Base-by-base conservation (phyloP, 805 yeast genomes). In the Wickerhamiella occidentalis region DNA sequence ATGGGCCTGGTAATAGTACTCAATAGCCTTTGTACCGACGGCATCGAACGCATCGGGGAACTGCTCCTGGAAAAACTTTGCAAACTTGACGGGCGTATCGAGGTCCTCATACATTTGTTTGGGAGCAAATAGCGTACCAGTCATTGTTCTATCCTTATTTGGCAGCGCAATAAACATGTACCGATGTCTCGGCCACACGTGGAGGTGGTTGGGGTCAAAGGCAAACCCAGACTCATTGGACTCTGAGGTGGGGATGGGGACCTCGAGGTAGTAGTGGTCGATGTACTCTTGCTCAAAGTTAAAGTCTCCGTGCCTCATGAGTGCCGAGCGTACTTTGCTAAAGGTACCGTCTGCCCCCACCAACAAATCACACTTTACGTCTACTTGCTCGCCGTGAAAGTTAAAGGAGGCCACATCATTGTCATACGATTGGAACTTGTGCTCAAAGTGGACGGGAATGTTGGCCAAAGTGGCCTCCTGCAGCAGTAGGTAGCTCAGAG, bases 161-260 rank as follows among this genome's bases (percentile, higher is more conserved):
- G 96, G 84, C 51, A 88, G 71, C 0, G 95, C 95, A 58, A 88
- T 88, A 56, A 88, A 72, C 96, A 88, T 88, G 61, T 71, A 85
- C 48, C 83, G 72, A 51, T 79, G 76, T 42, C 96, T 70, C 3
- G 96, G 96, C 96, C 96, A 88, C 42, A 88, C 85, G 59, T 88
- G 96, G 47, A 88, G 71, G 61, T 85, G 86, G 64, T 85, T 78
- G 6, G 87, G 80, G 55, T 79, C 77, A 19, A 83, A 68, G 15
- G 69, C 66, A 58, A 78, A 83, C 19, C 54, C 41, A 25, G 59
- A 58, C 23, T 55, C 51, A n/a, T 3, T 42, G 3, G 59, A 58
- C 2, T 65, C 60, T 3, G 70, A 69, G 0, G 85, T 74, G 8
- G 94, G 87, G 40, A 88, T 82, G 55, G 75, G 75, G 47, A 88